phyloP scores from a whole-genome alignment of 768 basidiomycete species.

The Boletus sensibilis region DNA sequence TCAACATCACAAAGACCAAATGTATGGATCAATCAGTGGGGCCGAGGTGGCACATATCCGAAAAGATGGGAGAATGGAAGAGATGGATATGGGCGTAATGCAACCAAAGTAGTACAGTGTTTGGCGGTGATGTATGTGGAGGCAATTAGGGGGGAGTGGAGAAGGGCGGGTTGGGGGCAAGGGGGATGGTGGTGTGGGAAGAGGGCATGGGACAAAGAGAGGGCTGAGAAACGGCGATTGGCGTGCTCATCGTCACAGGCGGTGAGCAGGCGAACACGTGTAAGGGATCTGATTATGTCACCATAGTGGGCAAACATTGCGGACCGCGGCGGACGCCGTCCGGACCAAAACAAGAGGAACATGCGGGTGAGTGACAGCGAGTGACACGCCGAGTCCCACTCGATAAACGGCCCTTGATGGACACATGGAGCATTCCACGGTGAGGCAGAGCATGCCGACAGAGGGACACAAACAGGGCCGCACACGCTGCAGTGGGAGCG shows the following conservation, averaged over 20 bases:
- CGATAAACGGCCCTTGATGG: slow-evolving; percentile 8
- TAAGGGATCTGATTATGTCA: slow-evolving; percentile 21
- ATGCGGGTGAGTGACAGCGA: slow-evolving; percentile 8
- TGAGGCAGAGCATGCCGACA: slow-evolving; percentile 11
- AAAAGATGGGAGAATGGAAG: no score
- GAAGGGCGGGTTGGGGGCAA: background rate
- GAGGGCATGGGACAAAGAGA: background rate
- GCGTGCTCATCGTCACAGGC: slow-evolving; percentile 25
- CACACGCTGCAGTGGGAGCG: slow-evolving; percentile 18
- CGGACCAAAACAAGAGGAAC: slow-evolving; percentile 14
- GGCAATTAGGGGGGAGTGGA: background rate
- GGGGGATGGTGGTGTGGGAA: background rate
- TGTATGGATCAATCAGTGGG: no score
- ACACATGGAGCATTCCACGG: background rate
- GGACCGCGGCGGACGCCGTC: slow-evolving; percentile 23
- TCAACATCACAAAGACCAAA: no score
- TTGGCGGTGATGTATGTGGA: background rate
- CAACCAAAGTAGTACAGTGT: background rate
- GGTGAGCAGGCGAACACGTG: slow-evolving; percentile 10
- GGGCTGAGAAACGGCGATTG: background rate
- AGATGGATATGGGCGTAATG: background rate
- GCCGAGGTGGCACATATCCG: no score
- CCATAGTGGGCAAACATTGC: background rate
- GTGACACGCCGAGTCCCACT: background rate
- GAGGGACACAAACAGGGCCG: slow-evolving; percentile 5